Evolutionary conservation across 805 yeast species (phyloP).

Genomic region (Teunomyces cretensis): DNA sequence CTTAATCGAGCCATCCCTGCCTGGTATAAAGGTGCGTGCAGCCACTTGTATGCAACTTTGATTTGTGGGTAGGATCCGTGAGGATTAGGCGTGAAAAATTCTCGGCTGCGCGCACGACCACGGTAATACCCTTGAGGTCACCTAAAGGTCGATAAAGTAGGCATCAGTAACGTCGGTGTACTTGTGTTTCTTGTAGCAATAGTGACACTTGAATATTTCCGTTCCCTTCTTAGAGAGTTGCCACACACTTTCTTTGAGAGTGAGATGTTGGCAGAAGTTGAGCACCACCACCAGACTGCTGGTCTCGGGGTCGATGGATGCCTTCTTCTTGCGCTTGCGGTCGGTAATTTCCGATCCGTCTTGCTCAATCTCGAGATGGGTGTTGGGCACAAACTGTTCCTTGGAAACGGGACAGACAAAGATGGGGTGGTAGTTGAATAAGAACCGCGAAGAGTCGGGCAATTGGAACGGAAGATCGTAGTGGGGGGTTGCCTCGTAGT

Average conservation of each 20-base stretch:
- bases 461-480: constrained; percentile 43
- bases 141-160: constrained; percentile 37
- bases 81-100: neutral
- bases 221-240: constrained; percentile 38
- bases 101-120: neutral
- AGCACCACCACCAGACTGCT: constrained; percentile 34
- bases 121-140: too few relatives aligned
- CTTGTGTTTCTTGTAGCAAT: constrained; percentile 45
- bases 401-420: constrained; percentile 47
- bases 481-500: constrained; percentile 13
- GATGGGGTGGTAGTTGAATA: constrained; percentile 43
- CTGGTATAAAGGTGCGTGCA: too few relatives aligned
- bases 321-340: constrained; percentile 17
- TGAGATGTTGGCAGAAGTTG: constrained; percentile 42
- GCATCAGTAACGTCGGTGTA: constrained; percentile 40
- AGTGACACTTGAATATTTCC: constrained; percentile 44
- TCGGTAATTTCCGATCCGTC: neutral
- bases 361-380: constrained; percentile 4
- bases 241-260: constrained; percentile 42
- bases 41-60: too few relatives aligned
- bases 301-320: constrained; percentile 24
- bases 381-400: constrained; percentile 41
- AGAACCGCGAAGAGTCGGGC: constrained; percentile 38
- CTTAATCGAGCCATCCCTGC: neutral
- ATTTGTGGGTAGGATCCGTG: neutral